phyloP scores from a whole-genome alignment of 192 early-diverging fungal species.

The Coemansia sp. region DNA sequence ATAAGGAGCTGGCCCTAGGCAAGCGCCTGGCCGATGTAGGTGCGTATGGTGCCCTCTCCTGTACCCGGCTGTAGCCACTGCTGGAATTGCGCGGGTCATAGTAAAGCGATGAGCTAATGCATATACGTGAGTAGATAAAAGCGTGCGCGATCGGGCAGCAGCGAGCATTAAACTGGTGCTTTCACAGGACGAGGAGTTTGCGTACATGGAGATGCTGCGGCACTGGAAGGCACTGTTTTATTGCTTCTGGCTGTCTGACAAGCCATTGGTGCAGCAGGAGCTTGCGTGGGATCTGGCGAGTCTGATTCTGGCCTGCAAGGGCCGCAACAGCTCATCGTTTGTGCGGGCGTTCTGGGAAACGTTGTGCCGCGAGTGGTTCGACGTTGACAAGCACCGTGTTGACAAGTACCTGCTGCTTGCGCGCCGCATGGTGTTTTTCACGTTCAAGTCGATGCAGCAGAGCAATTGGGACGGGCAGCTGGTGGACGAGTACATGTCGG shows the following conservation, averaged over 20 bases:
- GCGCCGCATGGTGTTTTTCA: constrained; percentile 40
- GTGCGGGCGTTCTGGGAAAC: constrained; percentile 52
- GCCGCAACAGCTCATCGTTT: constrained; percentile 24
- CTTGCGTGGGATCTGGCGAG: constrained; percentile 74
- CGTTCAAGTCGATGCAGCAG: constrained; percentile 30
- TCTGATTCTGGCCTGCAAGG: constrained; percentile 37
- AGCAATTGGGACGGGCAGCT: constrained; percentile 34
- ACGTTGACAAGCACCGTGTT: constrained; percentile 45
- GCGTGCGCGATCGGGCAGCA: constrained; percentile 39
- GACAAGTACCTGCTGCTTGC: constrained; percentile 49
- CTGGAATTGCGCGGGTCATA: background rate
- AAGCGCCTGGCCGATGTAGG: constrained; percentile 43
- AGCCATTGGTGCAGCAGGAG: constrained; percentile 85
- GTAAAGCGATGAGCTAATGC: too few species aligned
- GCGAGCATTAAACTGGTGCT: constrained; percentile 16
- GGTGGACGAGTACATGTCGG: constrained; percentile 14
- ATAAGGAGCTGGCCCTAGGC: constrained; percentile 34
- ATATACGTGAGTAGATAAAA: constrained; percentile 47
- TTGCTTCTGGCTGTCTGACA: constrained; percentile 97
- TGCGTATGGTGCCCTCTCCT: constrained; percentile 5
- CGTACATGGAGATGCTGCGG: constrained; percentile 66
- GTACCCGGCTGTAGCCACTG: background rate
- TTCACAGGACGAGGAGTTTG: constrained; percentile 35
- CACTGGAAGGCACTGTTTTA: constrained; percentile 94
- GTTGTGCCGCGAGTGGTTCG: constrained; percentile 48